Conservation (phyloP, 164 flowering plant species). For the Tinospora cordifolia region DNA sequence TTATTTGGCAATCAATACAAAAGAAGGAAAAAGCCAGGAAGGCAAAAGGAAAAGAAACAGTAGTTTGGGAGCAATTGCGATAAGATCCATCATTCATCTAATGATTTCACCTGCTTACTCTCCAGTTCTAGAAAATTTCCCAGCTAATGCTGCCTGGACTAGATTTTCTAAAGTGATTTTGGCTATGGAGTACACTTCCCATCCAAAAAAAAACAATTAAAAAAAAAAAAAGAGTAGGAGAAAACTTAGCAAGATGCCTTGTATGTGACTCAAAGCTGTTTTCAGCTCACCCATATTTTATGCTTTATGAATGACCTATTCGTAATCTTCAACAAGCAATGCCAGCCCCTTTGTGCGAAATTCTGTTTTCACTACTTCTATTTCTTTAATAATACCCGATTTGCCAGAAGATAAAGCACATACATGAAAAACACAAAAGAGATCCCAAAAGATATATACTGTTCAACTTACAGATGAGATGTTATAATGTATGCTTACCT, state of each 20-base stretch:
- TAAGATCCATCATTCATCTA: neutral
- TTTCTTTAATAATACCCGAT: neutral
- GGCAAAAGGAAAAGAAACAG: neutral
- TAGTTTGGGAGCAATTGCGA: neutral
- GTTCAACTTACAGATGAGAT: neutral
- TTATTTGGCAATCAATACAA: neutral
- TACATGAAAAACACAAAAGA: neutral
- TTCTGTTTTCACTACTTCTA: neutral
- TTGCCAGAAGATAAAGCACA: neutral
- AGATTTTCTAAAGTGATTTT: no score
- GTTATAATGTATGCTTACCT: slow-evolving; percentile 38
- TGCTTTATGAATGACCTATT: no score
- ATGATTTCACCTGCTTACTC: neutral
- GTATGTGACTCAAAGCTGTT: no score
- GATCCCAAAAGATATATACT: neutral
- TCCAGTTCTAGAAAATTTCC: neutral
- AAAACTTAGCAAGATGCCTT: neutral
- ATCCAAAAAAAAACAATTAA: neutral
- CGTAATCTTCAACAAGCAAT: neutral
- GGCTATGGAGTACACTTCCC: neutral
- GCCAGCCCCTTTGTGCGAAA: neutral
- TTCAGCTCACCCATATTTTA: no score
- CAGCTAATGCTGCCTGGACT: no score
- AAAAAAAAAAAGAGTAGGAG: neutral
- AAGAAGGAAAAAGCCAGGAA: neutral